Percentiles rank a stretch among this genome's conserved stretches.
Conservation (phyloP, 805 yeast genomes). For the Candida loeiensis region DNA sequence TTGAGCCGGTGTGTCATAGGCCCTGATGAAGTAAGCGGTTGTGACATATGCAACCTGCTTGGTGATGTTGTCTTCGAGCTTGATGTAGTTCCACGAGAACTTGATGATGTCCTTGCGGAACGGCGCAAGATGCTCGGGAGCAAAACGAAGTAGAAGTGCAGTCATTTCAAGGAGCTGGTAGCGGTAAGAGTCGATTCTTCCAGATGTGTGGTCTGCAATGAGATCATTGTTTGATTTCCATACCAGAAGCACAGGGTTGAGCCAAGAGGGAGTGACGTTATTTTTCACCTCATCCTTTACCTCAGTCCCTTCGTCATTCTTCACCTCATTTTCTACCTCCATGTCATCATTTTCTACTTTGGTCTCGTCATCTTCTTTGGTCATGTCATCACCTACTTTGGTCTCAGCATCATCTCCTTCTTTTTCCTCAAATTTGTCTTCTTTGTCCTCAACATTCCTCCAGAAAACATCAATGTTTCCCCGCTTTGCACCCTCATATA, state of each 20-base stretch:
- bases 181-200: constrained; percentile 69
- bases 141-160: constrained; percentile 66
- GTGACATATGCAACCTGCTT: constrained; percentile 92
- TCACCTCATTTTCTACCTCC: not conserved
- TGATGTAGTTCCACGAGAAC: constrained; percentile 91
- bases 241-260: constrained; percentile 55
- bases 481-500: constrained; percentile 52
- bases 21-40: constrained; percentile 79
- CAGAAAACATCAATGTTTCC: constrained; percentile 49
- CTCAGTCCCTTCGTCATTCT: not conserved
- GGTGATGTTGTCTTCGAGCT: constrained; percentile 80
- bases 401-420: not conserved
- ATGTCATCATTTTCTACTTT: constrained; percentile 11
- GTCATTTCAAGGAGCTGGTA: constrained; percentile 80
- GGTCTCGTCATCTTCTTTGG: not conserved
- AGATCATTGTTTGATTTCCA: constrained; percentile 68
- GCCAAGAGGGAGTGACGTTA: constrained; percentile 50
- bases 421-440: not conserved
- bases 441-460: constrained; percentile 17
- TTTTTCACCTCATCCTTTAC: not conserved
- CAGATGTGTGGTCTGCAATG: constrained; percentile 53
- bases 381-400: too few species aligned
- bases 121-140: constrained; percentile 55
- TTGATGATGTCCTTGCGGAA: constrained; percentile 81
- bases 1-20: constrained; percentile 83